A percentile compares a stretch with the other conserved stretches of the same genome.
Evolutionary conservation across 805 yeast genomes (phyloP).

Genomic region (Metschnikowia koreensis): DNA sequence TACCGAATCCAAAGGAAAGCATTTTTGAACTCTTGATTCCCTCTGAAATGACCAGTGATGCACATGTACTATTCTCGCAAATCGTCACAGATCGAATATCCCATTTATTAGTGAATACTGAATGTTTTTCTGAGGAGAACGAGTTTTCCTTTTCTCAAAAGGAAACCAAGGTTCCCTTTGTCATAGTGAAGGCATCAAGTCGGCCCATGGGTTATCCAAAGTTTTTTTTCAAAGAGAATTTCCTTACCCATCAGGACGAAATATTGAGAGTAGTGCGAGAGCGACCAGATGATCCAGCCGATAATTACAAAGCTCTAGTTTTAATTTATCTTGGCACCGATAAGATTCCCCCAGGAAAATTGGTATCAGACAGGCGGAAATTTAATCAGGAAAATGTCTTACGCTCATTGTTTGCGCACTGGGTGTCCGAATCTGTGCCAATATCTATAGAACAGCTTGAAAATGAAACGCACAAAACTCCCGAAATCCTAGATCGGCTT

Average conservation of each 20-base stretch:
- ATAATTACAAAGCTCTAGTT: not conserved
- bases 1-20: not conserved
- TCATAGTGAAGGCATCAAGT: not conserved
- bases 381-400: not conserved
- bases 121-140: not conserved
- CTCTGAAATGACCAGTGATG: not conserved
- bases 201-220: not conserved
- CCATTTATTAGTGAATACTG: not conserved
- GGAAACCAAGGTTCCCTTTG: not conserved
- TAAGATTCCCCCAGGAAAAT: not conserved
- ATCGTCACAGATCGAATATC: not conserved
- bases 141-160: not conserved
- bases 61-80: not conserved
- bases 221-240: not conserved
- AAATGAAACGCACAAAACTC: not conserved
- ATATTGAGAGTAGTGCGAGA: not conserved
- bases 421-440: not conserved
- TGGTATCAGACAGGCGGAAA: not conserved
- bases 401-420: not conserved
- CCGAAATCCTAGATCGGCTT: not conserved
- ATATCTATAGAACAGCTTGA: not conserved
- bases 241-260: not conserved
- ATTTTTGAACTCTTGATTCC: not conserved
- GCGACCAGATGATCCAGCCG: not conserved
- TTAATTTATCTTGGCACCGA: slow-evolving; percentile 1